Evolutionary conservation across 768 basidiomycete species (phyloP).

Genomic region (Hydnomerulius pinastri): DNA sequence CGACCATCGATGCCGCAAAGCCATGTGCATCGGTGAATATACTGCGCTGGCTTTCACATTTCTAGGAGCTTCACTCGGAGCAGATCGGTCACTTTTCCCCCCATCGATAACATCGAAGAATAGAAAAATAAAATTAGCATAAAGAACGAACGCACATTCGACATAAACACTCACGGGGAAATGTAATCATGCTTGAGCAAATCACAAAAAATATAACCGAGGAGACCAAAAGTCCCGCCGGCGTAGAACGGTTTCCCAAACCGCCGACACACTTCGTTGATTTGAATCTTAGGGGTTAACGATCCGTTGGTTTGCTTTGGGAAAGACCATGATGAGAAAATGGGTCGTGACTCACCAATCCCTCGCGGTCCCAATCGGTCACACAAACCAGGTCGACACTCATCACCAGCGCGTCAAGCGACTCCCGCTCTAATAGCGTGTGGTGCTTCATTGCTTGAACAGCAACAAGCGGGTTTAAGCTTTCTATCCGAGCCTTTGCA

Average conservation of each 20-base stretch:
- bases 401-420: conserved; percentile 59
- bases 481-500: conserved; percentile 82
- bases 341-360: conserved; percentile 55
- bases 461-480: conserved; percentile 88
- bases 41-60: conserved; percentile 57
- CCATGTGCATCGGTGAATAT: conserved; percentile 65
- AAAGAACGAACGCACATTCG: not conserved
- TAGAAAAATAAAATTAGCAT: conserved; percentile 6
- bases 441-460: conserved; percentile 66
- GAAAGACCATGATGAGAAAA: not conserved
- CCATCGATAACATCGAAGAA: conserved; percentile 8
- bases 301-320: conserved; percentile 9
- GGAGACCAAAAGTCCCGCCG: conserved; percentile 88
- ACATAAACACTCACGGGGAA: conserved; percentile 60
- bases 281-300: conserved; percentile 52
- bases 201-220: conserved; percentile 95
- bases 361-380: conserved; percentile 73
- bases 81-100: conserved; percentile 64
- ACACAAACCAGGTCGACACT: conserved; percentile 84
- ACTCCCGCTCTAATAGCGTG: conserved; percentile 48
- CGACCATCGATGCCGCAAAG: conserved; percentile 70
- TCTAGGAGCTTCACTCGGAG: conserved; percentile 57
- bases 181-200: conserved; percentile 86
- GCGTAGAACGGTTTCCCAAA: conserved; percentile 81
- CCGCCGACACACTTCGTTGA: conserved; percentile 81